phyloP scores from a whole-genome alignment of 208 protist genomes.

The Angomonas deanei region DNA sequence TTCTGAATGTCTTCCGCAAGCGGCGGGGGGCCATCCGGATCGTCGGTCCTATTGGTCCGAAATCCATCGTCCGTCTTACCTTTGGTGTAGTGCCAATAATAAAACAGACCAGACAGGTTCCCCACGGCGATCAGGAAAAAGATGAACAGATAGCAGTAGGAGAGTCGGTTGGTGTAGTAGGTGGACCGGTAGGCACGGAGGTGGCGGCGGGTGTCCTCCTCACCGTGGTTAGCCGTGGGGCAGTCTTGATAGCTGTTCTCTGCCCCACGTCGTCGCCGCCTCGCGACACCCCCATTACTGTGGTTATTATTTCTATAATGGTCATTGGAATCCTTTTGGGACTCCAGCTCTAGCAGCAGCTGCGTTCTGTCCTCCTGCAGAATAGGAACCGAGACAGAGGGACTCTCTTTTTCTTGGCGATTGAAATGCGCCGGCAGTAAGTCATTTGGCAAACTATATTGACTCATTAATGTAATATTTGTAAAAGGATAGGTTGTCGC shows the following conservation, averaged over 20 bases:
- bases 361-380: background rate
- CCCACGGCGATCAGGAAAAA: conserved; percentile 11
- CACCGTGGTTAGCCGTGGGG: background rate
- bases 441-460: background rate
- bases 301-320: conserved; percentile 3
- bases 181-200: background rate
- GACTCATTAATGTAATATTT: no score
- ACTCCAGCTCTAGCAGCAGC: background rate
- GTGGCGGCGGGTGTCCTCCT: background rate
- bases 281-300: background rate
- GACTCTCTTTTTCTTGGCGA: background rate
- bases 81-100: conserved; percentile 1
- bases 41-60: background rate
- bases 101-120: conserved; percentile 6
- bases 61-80: background rate
- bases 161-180: conserved; percentile 10
- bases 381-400: background rate
- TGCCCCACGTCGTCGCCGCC: background rate
- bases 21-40: background rate
- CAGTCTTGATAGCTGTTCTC: background rate
- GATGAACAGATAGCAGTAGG: conserved; percentile 13
- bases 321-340: background rate
- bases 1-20: background rate
- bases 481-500: no score
- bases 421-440: background rate